A percentile compares a stretch with the other conserved stretches of the same genome.
phyloP scores from a whole-genome alignment of 768 basidiomycete genomes.

The Gymnopilus junonius region DNA sequence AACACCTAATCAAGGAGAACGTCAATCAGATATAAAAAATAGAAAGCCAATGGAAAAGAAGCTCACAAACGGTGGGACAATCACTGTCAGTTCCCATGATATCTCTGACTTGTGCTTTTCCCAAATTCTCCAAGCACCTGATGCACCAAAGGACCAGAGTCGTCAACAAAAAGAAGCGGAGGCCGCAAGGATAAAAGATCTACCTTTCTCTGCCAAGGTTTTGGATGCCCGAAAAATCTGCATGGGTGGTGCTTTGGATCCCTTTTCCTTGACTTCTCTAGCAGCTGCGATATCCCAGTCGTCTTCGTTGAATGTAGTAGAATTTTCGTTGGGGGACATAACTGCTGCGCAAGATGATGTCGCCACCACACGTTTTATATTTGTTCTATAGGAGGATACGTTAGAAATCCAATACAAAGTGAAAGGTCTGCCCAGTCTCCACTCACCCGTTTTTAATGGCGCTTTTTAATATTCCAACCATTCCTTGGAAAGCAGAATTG shows the following conservation, averaged over 20 bases:
- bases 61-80: slow-evolving; percentile 58
- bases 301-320: slow-evolving; percentile 43
- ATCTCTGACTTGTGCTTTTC: slow-evolving; percentile 46
- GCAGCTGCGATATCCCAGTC: slow-evolving; percentile 49
- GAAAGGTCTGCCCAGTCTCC: no score
- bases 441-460: slow-evolving; percentile 56
- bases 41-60: not conserved
- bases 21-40: not conserved
- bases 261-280: slow-evolving; percentile 4
- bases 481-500: slow-evolving; percentile 74
- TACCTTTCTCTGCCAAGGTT: slow-evolving; percentile 63
- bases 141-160: not conserved
- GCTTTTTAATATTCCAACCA: slow-evolving; percentile 64
- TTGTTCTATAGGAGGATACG: slow-evolving; percentile 28
- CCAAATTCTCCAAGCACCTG: slow-evolving; percentile 48
- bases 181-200: not conserved
- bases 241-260: not conserved
- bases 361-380: slow-evolving; percentile 68
- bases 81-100: slow-evolving; percentile 53
- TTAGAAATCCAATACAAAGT: not conserved
- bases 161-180: not conserved
- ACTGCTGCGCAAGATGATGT: slow-evolving; percentile 65
- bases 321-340: slow-evolving; percentile 24
- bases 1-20: not conserved
- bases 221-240: slow-evolving; percentile 4